A percentile compares a stretch with the other conserved stretches of the same genome.
These are phyloP conservation scores for Cucumis hystrix DNA, from an alignment of 306 rosid genomes.

Conservation along the genomic window DNA sequence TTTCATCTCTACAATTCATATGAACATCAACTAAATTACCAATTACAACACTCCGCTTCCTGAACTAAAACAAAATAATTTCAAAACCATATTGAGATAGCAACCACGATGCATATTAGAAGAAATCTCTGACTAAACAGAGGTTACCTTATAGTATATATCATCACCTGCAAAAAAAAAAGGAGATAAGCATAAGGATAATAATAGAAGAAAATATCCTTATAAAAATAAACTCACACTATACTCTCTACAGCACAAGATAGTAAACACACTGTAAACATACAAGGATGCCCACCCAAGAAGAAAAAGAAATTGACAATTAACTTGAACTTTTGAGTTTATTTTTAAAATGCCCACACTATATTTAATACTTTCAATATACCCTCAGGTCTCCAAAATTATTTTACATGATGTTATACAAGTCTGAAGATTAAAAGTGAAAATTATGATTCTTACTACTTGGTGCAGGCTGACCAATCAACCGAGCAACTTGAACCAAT, in stretches of 20 bases:
- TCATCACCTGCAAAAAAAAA: conserved; percentile 46
- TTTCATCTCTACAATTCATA: not conserved
- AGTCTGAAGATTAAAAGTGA: conserved; percentile 6
- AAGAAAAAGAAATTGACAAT: not conserved
- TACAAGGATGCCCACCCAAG: not conserved
- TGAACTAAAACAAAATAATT: not conserved
- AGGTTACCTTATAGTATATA: conserved; percentile 61
- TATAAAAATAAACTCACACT: not conserved
- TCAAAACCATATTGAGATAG: not conserved
- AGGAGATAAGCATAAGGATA: conserved; percentile 2
- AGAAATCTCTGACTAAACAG: not conserved
- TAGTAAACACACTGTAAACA: not conserved
- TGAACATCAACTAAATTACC: not conserved
- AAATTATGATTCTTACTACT: conserved; percentile 36
- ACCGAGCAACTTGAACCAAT: conserved; percentile 61
- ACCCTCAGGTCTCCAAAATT: not conserved
- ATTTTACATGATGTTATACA: not conserved
- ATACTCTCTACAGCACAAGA: not conserved
- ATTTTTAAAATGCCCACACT: too few species aligned
- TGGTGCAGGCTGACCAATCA: conserved; percentile 34
- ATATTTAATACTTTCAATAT: too few species aligned
- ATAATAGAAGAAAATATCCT: not conserved
- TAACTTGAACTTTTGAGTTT: not conserved
- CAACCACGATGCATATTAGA: not conserved
- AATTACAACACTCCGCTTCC: not conserved